phyloP scores from a whole-genome alignment of 2,329 filamentous ascomycete genomes.

The Hypoxylon sp. region DNA sequence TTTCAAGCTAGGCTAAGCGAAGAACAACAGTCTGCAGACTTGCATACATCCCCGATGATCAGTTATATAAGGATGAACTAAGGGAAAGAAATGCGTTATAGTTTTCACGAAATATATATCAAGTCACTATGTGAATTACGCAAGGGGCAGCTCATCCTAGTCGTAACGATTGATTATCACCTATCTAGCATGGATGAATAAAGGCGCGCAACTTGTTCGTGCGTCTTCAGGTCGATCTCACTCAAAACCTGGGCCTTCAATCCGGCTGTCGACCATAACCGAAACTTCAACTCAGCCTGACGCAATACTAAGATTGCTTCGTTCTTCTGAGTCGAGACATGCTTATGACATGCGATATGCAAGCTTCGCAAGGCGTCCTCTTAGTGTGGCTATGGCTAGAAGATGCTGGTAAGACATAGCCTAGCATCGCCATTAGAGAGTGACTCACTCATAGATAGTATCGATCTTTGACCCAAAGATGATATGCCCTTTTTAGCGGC shows the following conservation, averaged over 20 bases:
- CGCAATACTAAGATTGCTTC: not conserved
- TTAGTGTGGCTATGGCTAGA: not conserved
- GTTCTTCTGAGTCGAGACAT: not conserved
- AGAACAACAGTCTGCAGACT: not conserved
- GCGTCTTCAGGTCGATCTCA: not conserved
- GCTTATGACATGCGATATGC: not conserved
- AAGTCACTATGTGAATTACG: not conserved
- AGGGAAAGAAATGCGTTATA: too few species aligned
- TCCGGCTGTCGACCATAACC: not conserved
- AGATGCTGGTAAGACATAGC: conserved; percentile 5
- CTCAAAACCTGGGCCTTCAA: not conserved
- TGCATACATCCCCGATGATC: not conserved
- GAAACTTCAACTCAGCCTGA: not conserved
- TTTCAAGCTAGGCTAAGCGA: too few species aligned
- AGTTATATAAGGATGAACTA: not conserved
- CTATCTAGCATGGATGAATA: not conserved
- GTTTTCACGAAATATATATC: not conserved
- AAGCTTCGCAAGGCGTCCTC: not conserved
- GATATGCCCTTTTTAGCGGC: conserved; percentile 1
- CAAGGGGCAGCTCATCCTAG: not conserved
- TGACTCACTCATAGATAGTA: conserved; percentile 16
- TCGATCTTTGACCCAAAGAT: not conserved
- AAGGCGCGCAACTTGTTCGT: not conserved
- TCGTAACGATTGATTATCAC: not conserved
- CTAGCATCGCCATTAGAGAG: not conserved